Conservation (phyloP, 2,329 filamentous ascomycete species). For the Xylariaceae sp. region DNA sequence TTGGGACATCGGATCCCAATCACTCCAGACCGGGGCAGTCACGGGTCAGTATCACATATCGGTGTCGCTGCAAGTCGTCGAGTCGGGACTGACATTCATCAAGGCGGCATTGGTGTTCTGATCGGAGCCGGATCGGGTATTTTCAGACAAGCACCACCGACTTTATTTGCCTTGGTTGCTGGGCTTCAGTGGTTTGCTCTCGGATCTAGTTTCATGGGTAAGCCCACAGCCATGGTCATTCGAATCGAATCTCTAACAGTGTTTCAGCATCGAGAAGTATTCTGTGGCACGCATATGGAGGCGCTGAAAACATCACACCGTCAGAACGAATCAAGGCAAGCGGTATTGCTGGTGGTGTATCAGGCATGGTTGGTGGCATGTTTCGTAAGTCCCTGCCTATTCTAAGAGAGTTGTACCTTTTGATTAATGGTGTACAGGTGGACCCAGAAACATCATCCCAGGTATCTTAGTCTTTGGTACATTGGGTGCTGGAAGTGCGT, state of each 20-base stretch:
- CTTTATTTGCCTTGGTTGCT: slow-evolving; percentile 66
- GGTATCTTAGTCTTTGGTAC: slow-evolving; percentile 45
- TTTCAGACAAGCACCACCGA: slow-evolving; percentile 60
- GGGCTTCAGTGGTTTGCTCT: slow-evolving; percentile 79
- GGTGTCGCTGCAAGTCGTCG: slow-evolving; percentile 7
- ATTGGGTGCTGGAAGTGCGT: slow-evolving; percentile 34
- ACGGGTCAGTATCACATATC: slow-evolving; percentile 17
- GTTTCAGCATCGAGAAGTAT: slow-evolving; percentile 43
- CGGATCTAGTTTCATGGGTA: slow-evolving; percentile 73
- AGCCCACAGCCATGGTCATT: slow-evolving; percentile 18
- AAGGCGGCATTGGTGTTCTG: slow-evolving; percentile 55
- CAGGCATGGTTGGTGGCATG: slow-evolving; percentile 57
- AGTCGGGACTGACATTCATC: slow-evolving; percentile 18
- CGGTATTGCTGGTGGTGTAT: slow-evolving; percentile 64
- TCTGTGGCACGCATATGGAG: slow-evolving; percentile 43
- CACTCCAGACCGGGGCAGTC: slow-evolving; percentile 23
- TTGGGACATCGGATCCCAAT: slow-evolving; percentile 20
- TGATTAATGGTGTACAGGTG: slow-evolving; percentile 32
- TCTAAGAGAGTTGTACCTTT: no score
- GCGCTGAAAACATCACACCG: slow-evolving; percentile 47
- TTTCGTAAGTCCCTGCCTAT: slow-evolving; percentile 38
- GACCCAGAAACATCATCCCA: slow-evolving; percentile 48
- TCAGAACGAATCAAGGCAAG: slow-evolving; percentile 64
- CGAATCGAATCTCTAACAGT: slow-evolving; percentile 8
- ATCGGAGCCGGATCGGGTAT: slow-evolving; percentile 69